Evolutionary conservation across 225 moss, liverwort and hornwort species (phyloP).

Genomic region (Asterella californica): DNA sequence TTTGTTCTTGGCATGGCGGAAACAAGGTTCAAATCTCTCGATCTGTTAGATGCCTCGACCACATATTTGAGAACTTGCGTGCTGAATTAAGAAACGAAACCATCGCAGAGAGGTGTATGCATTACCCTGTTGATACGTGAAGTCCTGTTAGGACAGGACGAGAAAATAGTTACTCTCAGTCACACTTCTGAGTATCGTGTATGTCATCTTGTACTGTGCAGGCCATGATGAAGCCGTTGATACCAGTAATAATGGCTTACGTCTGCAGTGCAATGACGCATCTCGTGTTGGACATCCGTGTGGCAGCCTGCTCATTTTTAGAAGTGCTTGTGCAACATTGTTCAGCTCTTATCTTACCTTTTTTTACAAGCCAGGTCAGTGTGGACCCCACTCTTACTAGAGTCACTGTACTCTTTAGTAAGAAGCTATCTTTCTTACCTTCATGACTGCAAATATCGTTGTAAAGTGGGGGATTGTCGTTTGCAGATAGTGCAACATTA

Average conservation of each 20-base stretch:
- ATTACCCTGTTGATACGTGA: background rate
- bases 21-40: too few relatives aligned
- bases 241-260: constrained; percentile 92
- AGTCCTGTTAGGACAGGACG: background rate
- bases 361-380: constrained; percentile 65
- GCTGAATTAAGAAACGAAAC: background rate
- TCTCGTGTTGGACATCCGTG: constrained; percentile 80
- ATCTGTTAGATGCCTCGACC: too few relatives aligned
- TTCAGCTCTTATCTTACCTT: constrained; percentile 65
- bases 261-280: constrained; percentile 98
- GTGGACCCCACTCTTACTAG: background rate
- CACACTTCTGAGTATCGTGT: background rate
- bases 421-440: background rate
- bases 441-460: background rate
- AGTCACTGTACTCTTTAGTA: background rate
- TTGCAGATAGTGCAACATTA: constrained; percentile 81
- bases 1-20: background rate
- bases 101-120: background rate
- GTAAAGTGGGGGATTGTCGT: background rate
- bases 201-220: constrained; percentile 28
- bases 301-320: constrained; percentile 75
- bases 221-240: constrained; percentile 90
- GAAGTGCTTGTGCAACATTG: constrained; percentile 80
- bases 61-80: background rate
- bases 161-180: background rate